Base-by-base conservation (phyloP, 176 grass and related monocot species). In the Lolium rigidum region DNA sequence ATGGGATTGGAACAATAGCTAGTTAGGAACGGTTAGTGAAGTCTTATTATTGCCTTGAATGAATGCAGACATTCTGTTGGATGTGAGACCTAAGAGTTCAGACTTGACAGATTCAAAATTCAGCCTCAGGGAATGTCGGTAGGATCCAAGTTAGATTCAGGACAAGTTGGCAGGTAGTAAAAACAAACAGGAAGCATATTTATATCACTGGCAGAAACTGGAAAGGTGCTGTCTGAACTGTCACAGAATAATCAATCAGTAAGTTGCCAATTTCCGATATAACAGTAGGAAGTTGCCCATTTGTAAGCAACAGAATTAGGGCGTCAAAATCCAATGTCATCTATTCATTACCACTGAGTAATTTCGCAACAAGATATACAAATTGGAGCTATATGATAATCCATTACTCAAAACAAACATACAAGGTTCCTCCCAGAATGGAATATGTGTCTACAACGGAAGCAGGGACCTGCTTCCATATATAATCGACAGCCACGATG, bases 341-440 rank as follows among this genome's bases (percentile, higher is more conserved):
- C 48, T 28, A 31, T 31, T 55, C 25, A 76, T 55, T 54, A 35
- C 4, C 73, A 31, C 48, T 52, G 25, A 76, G 25, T 76, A 76
- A 10, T 76, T 76, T 76, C 74, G 35, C 15, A 28, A 2, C 25
- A 20, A 76, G 73, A 76, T 76, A 55, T 76, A 76, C 48, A 76
- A 35, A 76, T 10, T 5, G 25, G 9, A 76, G 25, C 25, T 20
- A 55, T 76, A 6, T 35, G 6, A 56, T 20, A 12, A 55, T 76
- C 52, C 47, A 37, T 0, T 22, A 11, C 8, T 20, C 65, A 54
- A 79, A 70, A 89, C 55, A 37, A 91, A 41, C 5, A 49, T 5
- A 61, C 17, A 71, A 24, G 31, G 4, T 62, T 52, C 47, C 28
- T 77, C 44, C 24, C 77, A 3, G 50, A 35, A 21, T 26, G 77